Percentiles rank a stretch among this genome's conserved stretches.
phyloP scores from a whole-genome alignment of 2,329 filamentous ascomycete genomes.

The Colletotrichum sp. region DNA sequence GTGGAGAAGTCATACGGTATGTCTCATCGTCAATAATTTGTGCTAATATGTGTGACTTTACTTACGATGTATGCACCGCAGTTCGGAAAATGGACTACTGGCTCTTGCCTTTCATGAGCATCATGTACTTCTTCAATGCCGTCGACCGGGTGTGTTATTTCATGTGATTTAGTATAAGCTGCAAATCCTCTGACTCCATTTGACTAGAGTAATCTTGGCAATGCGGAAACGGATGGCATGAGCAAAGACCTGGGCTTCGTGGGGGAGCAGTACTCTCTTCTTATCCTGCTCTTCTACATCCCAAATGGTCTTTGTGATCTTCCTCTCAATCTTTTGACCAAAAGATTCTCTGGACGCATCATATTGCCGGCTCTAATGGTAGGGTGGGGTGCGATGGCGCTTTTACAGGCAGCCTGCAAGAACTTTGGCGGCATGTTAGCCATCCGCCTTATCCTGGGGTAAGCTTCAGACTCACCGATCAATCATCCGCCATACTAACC shows the following conservation, averaged over 20 bases:
- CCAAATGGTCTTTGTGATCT: constrained; percentile 55
- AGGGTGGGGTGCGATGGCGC: constrained; percentile 52
- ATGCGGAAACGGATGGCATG: constrained; percentile 53
- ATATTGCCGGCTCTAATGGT: constrained; percentile 45
- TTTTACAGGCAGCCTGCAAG: constrained; percentile 37
- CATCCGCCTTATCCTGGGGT: constrained; percentile 50
- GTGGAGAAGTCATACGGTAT: not conserved
- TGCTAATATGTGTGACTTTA: not conserved
- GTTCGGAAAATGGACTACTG: constrained; percentile 44
- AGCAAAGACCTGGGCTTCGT: constrained; percentile 42
- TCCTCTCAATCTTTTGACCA: constrained; percentile 53
- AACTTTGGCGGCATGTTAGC: constrained; percentile 54
- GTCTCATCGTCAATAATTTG: not conserved
- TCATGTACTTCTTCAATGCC: constrained; percentile 35
- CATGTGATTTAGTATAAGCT: not conserved
- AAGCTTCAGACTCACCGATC: not conserved
- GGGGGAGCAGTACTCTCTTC: constrained; percentile 46
- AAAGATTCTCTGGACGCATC: constrained; percentile 40
- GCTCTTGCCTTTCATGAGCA: constrained; percentile 45
- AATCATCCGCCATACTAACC: not conserved
- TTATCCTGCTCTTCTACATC: constrained; percentile 55
- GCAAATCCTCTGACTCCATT: not conserved
- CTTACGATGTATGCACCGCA: not conserved
- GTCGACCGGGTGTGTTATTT: constrained; percentile 14
- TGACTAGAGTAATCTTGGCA: constrained; percentile 47